Percentiles rank a stretch among this genome's conserved stretches.
Conservation (phyloP, 768 basidiomycete genomes). For the Tephrocybe sp. region DNA sequence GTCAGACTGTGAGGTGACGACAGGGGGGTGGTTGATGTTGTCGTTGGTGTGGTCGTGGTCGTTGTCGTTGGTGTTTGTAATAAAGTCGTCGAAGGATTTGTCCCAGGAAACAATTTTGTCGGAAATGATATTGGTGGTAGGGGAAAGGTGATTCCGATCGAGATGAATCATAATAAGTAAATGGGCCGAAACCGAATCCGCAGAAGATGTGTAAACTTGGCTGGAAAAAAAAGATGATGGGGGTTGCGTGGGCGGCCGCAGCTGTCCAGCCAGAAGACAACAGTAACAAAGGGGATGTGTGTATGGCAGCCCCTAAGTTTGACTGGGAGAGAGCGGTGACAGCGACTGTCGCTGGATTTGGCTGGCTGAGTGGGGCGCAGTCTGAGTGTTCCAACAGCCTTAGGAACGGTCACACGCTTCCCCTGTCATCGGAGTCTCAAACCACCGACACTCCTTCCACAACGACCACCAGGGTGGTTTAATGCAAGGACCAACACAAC, state of each 20-base stretch:
- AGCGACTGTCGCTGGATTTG: background rate
- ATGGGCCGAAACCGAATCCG: constrained; percentile 15
- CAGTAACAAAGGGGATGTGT: too few species aligned
- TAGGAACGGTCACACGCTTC: constrained; percentile 17
- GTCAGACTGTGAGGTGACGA: too few species aligned
- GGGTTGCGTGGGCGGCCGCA: constrained; percentile 1
- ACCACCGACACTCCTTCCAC: too few species aligned
- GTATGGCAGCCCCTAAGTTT: too few species aligned
- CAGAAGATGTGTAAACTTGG: background rate
- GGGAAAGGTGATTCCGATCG: constrained; percentile 45
- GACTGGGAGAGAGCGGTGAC: constrained; percentile 2
- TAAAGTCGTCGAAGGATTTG: constrained; percentile 12
- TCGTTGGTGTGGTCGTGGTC: background rate
- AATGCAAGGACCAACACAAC: too few species aligned
- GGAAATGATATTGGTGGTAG: constrained; percentile 17
- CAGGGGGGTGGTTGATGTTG: too few species aligned
- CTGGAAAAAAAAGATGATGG: constrained; percentile 8
- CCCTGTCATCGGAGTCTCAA: constrained; percentile 17
- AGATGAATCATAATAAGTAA: constrained; percentile 45
- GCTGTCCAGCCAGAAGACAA: too few species aligned
- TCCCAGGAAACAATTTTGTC: constrained; percentile 18
- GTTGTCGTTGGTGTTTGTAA: background rate
- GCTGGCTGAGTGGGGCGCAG: constrained; percentile 12
- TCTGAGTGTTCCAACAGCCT: constrained; percentile 7
- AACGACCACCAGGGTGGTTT: too few species aligned